These are phyloP conservation scores for Curvularia spicifera DNA, from an alignment of 2,329 filamentous ascomycete species.

Conservation along the genomic window DNA sequence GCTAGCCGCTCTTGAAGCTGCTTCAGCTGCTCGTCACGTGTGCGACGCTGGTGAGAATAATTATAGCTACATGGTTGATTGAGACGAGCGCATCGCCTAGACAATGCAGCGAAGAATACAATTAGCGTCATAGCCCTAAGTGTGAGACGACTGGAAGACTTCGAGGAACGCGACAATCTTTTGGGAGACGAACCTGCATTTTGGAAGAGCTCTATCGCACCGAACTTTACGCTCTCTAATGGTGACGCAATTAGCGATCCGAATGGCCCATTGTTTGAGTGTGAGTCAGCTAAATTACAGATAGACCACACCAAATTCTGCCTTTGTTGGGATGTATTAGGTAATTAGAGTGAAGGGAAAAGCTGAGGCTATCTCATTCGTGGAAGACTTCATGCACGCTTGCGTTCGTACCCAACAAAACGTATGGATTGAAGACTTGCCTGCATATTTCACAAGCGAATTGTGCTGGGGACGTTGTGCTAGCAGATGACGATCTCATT, in stretches of 20 bases:
- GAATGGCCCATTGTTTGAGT: neutral
- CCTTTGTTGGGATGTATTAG: neutral
- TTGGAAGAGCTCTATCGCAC: slow-evolving; percentile 1
- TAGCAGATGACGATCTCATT: neutral
- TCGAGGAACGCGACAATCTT: neutral
- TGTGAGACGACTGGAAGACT: neutral
- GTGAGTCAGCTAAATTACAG: too few species aligned
- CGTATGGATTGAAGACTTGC: neutral
- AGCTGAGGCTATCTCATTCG: neutral
- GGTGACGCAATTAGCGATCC: neutral
- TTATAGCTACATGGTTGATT: neutral
- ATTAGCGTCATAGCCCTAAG: neutral
- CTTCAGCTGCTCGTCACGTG: slow-evolving; percentile 4
- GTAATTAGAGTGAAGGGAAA: neutral
- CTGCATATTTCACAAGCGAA: neutral
- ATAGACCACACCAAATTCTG: neutral
- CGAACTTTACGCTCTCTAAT: slow-evolving; percentile 1
- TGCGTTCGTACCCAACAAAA: neutral
- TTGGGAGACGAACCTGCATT: slow-evolving; percentile 1
- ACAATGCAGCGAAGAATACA: neutral
- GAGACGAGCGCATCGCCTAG: neutral
- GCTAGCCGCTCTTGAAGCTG: slow-evolving; percentile 5
- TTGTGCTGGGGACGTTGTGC: neutral
- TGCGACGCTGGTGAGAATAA: neutral
- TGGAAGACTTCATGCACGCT: neutral